A percentile compares a stretch with the other conserved stretches of the same genome.
phyloP scores from a whole-genome alignment of 2,329 filamentous ascomycete genomes.

The Cladophialophora bantiana region DNA sequence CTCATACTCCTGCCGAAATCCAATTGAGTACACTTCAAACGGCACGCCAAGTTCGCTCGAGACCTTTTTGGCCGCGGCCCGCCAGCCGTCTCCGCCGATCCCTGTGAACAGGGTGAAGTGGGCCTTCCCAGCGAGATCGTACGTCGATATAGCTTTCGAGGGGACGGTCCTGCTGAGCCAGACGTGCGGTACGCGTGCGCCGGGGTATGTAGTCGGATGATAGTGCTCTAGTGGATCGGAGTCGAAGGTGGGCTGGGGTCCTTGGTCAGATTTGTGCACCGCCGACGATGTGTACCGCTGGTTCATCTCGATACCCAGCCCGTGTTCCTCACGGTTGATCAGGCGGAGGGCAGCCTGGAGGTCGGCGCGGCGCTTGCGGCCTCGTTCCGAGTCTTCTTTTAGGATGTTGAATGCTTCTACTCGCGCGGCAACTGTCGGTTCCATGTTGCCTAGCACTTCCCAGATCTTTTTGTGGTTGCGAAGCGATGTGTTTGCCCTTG shows the following conservation, averaged over 20 bases:
- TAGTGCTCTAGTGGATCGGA: conserved; percentile 54
- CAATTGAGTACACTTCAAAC: conserved; percentile 61
- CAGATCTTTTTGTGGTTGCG: conserved; percentile 59
- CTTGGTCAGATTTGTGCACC: conserved; percentile 55
- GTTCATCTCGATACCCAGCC: conserved; percentile 65
- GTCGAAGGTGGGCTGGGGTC: conserved; percentile 32
- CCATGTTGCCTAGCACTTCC: conserved; percentile 55
- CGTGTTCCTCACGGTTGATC: conserved; percentile 60
- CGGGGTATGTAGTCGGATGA: conserved; percentile 62
- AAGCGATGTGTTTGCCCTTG: conserved; percentile 61
- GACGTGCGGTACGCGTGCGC: conserved; percentile 65
- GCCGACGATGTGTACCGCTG: conserved; percentile 58
- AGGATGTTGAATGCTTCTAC: conserved; percentile 51
- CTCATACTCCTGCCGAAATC: conserved; percentile 65
- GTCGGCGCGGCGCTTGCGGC: conserved; percentile 48
- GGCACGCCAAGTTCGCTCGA: conserved; percentile 51
- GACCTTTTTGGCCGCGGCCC: conserved; percentile 54
- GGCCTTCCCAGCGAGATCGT: conserved; percentile 66
- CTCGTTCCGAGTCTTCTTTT: conserved; percentile 47
- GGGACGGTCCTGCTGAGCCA: conserved; percentile 64
- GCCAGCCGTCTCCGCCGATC: conserved; percentile 64
- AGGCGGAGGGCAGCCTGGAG: conserved; percentile 54
- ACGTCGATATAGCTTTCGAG: conserved; percentile 58
- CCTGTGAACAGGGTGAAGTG: conserved; percentile 60
- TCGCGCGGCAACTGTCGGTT: conserved; percentile 50